phyloP scores from a whole-genome alignment of 2,329 filamentous ascomycete species.

The Lecanoromycetidae sp. region DNA sequence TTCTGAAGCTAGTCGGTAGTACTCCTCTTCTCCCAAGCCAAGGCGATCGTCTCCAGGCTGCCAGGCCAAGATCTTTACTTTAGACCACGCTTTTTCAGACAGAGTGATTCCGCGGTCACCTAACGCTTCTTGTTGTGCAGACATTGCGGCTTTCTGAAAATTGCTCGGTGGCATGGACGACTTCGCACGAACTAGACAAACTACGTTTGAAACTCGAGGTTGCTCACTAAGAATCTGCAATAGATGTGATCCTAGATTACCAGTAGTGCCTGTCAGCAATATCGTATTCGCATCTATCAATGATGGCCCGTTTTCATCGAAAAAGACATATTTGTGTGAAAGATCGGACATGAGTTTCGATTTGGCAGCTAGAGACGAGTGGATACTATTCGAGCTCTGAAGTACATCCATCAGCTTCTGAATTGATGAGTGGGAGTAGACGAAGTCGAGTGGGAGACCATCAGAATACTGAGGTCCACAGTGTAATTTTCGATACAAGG shows the following conservation, averaged over 20 bases:
- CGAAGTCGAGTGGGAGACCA: neutral
- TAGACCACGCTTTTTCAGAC: slow-evolving; percentile 6
- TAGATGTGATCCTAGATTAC: slow-evolving; percentile 10
- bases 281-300: slow-evolving; percentile 10
- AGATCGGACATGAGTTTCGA: too few relatives aligned
- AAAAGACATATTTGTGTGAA: slow-evolving; percentile 1
- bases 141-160: neutral
- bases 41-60: neutral
- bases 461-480: too few relatives aligned
- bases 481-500: neutral
- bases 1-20: neutral
- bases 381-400: neutral
- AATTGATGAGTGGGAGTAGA: slow-evolving; percentile 1
- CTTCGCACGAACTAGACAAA: slow-evolving; percentile 17
- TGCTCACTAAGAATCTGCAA: neutral
- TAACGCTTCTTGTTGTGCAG: slow-evolving; percentile 5
- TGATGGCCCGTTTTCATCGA: slow-evolving; percentile 17
- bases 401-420: neutral
- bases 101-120: slow-evolving; percentile 1
- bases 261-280: slow-evolving; percentile 14
- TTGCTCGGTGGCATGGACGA: slow-evolving; percentile 21
- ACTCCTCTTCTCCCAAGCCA: slow-evolving; percentile 5
- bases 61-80: slow-evolving; percentile 3
- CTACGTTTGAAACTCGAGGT: neutral
- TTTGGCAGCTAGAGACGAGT: too few relatives aligned